Conservation (phyloP, 2,329 filamentous ascomycete species). For the Arthrobotrys conoides region DNA sequence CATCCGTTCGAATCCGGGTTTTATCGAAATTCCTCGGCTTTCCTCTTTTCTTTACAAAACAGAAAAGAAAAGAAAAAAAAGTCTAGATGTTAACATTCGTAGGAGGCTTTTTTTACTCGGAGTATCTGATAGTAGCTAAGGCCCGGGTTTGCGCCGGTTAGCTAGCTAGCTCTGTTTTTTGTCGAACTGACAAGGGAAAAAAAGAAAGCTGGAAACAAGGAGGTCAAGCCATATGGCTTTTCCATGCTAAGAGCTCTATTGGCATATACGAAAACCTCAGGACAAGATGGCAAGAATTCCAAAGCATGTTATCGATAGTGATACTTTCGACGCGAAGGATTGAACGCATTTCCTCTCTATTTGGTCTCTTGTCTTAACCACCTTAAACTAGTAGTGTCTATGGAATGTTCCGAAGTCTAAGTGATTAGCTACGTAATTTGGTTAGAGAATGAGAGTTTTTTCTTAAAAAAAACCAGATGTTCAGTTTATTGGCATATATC, state of each 20-base stretch:
- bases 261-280: background rate
- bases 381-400: background rate
- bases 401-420: conserved; percentile 1
- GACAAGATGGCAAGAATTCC: conserved; percentile 26
- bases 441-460: no score
- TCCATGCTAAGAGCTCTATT: background rate
- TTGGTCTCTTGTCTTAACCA: no score
- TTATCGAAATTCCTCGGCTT: background rate
- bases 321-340: conserved; percentile 15
- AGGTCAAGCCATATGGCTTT: conserved; percentile 16
- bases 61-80: background rate
- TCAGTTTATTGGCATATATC: background rate
- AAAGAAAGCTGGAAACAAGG: no score
- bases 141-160: conserved; percentile 11
- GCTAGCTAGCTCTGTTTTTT: background rate
- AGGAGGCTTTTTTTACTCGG: conserved; percentile 16
- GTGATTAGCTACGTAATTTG: background rate
- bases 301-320: conserved; percentile 22
- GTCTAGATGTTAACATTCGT: conserved; percentile 13
- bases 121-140: background rate
- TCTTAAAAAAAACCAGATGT: conserved; percentile 13
- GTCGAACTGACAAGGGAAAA: no score
- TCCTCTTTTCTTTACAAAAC: background rate
- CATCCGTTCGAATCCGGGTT: conserved; percentile 32
- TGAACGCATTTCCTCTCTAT: background rate